These are phyloP conservation scores for Verticillium zaregamsianum DNA, from an alignment of 2,329 filamentous ascomycete genomes.

Conservation along the genomic window DNA sequence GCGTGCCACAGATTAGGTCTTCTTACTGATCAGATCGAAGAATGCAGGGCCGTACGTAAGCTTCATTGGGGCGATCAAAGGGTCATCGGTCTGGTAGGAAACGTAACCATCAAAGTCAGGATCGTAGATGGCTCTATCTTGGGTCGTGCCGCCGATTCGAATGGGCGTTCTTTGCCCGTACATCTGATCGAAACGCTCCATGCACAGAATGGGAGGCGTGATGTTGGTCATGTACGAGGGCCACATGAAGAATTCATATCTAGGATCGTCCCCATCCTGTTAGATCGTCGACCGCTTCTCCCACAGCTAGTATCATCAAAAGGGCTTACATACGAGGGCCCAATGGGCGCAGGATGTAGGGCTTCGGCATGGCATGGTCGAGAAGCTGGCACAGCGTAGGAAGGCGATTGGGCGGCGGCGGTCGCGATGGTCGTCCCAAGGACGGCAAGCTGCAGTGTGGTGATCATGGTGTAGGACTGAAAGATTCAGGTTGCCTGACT, in stretches of 20 bases:
- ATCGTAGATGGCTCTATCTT: constrained; percentile 51
- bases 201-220: constrained; percentile 43
- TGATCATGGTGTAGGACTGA: no score
- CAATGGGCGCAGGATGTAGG: constrained; percentile 30
- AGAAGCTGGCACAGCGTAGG: no score
- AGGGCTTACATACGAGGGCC: constrained; percentile 34
- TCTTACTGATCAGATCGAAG: constrained; percentile 39
- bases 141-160: constrained; percentile 55
- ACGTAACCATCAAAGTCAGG: constrained; percentile 39
- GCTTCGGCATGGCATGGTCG: no score
- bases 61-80: constrained; percentile 41
- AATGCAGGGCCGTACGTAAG: constrained; percentile 51
- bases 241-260: constrained; percentile 53
- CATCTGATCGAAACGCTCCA: constrained; percentile 45
- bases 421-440: no score
- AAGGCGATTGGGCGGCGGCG: no score
- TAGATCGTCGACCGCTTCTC: not conserved
- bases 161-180: constrained; percentile 49
- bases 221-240: constrained; percentile 51
- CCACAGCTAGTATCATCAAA: not conserved
- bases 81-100: constrained; percentile 42
- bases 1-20: no score
- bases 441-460: no score
- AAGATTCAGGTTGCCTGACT: no score
- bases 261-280: constrained; percentile 12